Evolutionary conservation across 768 basidiomycete species (phyloP).

Genomic region (Suillus decipiens): DNA sequence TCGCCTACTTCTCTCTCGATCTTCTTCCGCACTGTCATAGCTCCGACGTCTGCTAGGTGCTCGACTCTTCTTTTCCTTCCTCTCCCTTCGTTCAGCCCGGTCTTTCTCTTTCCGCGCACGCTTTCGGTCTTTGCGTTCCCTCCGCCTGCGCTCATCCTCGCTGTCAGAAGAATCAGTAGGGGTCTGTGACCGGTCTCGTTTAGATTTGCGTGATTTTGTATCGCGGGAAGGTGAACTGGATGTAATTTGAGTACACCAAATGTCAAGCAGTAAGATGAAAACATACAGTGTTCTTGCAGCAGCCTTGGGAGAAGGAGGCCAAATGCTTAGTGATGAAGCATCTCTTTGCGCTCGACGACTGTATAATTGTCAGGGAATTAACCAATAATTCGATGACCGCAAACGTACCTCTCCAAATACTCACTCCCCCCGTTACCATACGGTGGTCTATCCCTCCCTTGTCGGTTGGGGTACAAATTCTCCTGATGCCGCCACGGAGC

Average conservation of each 20-base stretch:
- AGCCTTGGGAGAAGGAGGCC: constrained; percentile 81
- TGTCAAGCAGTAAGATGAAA: neutral
- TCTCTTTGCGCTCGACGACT: constrained; percentile 77
- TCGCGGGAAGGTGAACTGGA: constrained; percentile 59
- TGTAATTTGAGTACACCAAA: constrained; percentile 2
- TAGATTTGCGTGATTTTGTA: constrained; percentile 54
- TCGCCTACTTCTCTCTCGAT: constrained; percentile 36
- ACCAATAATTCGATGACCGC: neutral
- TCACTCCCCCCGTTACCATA: constrained; percentile 40
- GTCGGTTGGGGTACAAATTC: constrained; percentile 57
- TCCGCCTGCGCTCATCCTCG: constrained; percentile 60
- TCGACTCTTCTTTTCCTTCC: constrained; percentile 38
- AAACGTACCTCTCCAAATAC: constrained; percentile 67
- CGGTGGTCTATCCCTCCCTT: constrained; percentile 30
- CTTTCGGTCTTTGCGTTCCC: constrained; percentile 63
- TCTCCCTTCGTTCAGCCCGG: constrained; percentile 41
- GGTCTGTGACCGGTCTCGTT: constrained; percentile 51
- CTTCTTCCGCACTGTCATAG: constrained; percentile 39
- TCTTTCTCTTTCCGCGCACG: constrained; percentile 52
- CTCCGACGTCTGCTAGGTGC: constrained; percentile 31
- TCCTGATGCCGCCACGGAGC: constrained; percentile 50
- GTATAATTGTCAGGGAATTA: neutral
- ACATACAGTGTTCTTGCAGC: constrained; percentile 60
- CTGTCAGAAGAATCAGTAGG: constrained; percentile 47
- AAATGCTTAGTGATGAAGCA: constrained; percentile 57